Evolutionary conservation across 1,284 basidiomycete species (phyloP).

Genomic region (Porogramme epimiltina): DNA sequence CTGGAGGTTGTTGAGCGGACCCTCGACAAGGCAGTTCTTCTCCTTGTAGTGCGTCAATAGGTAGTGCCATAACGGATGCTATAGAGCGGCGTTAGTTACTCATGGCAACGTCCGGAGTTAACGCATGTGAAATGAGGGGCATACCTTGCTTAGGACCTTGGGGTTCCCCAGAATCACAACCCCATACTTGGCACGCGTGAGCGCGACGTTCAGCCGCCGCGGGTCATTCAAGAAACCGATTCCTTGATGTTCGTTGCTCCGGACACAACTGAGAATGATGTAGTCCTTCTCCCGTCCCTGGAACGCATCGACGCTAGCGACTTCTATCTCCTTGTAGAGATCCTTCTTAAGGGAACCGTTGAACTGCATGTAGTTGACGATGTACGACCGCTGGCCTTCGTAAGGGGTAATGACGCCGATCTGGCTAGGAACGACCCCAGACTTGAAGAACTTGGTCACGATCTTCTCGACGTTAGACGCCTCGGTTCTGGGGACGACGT

Average conservation of each 20-base stretch:
- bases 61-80: conserved; percentile 99
- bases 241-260: conserved; percentile 99
- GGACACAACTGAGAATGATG: conserved; percentile 98
- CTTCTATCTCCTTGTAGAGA: conserved; percentile 98
- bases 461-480: conserved; percentile 99
- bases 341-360: conserved; percentile 99
- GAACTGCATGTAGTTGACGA: conserved; percentile 99
- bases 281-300: conserved; percentile 99
- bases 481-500: conserved; percentile 72
- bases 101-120: conserved; percentile 97
- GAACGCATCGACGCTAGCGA: conserved; percentile 98
- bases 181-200: conserved; percentile 97
- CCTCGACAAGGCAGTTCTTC: conserved; percentile 92
- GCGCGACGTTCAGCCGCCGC: conserved; percentile 93
- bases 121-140: conserved; percentile 25
- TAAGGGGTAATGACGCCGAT: conserved; percentile 99
- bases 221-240: conserved; percentile 99
- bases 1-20: conserved; percentile 94
- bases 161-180: conserved; percentile 98
- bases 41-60: conserved; percentile 99
- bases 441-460: conserved; percentile 99
- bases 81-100: conserved; percentile 29
- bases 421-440: conserved; percentile 92
- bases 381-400: conserved; percentile 98
- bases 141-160: conserved; percentile 96